A percentile compares a stretch with the other conserved stretches of the same genome.
phyloP scores from a whole-genome alignment of 2,329 filamentous ascomycete genomes.

The Trichophyton benhamiae region DNA sequence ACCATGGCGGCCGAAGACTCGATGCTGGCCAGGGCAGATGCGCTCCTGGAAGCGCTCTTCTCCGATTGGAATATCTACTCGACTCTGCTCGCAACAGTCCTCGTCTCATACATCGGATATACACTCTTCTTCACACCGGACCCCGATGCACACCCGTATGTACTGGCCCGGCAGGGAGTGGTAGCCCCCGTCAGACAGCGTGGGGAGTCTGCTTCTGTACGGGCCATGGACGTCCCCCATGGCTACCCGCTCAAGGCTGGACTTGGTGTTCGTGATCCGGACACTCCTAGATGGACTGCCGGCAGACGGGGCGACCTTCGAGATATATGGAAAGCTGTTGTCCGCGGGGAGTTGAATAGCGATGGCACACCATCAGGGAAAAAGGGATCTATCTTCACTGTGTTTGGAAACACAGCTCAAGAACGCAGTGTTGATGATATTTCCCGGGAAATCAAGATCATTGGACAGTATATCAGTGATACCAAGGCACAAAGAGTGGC shows the following conservation, averaged over 20 bases:
- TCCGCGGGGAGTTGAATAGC: slow-evolving; percentile 51
- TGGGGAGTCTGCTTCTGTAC: slow-evolving; percentile 73
- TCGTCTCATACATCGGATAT: slow-evolving; percentile 58
- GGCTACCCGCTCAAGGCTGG: slow-evolving; percentile 68
- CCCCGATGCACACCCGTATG: slow-evolving; percentile 81
- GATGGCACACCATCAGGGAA: slow-evolving; percentile 50
- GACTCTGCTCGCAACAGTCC: slow-evolving; percentile 54
- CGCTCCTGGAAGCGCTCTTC: slow-evolving; percentile 44
- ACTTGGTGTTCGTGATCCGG: slow-evolving; percentile 68
- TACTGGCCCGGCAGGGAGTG: slow-evolving; percentile 73
- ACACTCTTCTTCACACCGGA: slow-evolving; percentile 60
- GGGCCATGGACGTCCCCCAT: slow-evolving; percentile 73
- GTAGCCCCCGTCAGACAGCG: slow-evolving; percentile 67
- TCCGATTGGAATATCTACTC: slow-evolving; percentile 74
- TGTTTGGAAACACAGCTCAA: slow-evolving; percentile 60
- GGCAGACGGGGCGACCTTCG: slow-evolving; percentile 81
- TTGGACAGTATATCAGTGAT: slow-evolving; percentile 65
- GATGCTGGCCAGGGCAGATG: slow-evolving; percentile 36
- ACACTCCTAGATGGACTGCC: slow-evolving; percentile 66
- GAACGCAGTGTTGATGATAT: slow-evolving; percentile 63
- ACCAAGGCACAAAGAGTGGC: slow-evolving; percentile 62
- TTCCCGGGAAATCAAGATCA: slow-evolving; percentile 73
- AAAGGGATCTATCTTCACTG: slow-evolving; percentile 60
- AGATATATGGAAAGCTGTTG: slow-evolving; percentile 73
- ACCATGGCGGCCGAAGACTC: slow-evolving; percentile 37